Evolutionary conservation across 192 early-diverging fungal genomes (phyloP).

Genomic region (Umbelopsis vinacea): DNA sequence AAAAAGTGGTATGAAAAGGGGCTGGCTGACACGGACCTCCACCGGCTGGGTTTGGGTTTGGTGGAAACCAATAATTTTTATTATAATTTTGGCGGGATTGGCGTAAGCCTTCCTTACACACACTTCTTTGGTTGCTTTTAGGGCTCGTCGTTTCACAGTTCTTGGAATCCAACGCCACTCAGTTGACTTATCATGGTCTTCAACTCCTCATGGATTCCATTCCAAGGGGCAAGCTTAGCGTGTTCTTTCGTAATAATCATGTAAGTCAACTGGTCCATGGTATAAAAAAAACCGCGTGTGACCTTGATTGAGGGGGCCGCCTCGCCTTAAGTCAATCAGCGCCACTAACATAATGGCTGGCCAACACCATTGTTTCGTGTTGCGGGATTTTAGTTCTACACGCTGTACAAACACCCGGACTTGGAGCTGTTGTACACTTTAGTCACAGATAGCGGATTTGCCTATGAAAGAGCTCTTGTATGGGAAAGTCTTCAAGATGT

Average conservation of each 20-base stretch:
- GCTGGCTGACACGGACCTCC: too few relatives aligned
- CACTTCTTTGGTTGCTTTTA: too few relatives aligned
- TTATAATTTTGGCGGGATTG: neutral
- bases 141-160: slow-evolving; percentile 69
- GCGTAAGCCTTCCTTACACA: slow-evolving; percentile 3
- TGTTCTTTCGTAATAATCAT: slow-evolving; percentile 96
- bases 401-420: slow-evolving; percentile 62
- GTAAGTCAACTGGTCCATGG: slow-evolving; percentile 35
- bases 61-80: slow-evolving; percentile 23
- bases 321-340: too few relatives aligned
- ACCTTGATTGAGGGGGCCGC: too few relatives aligned
- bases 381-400: slow-evolving; percentile 62
- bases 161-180: slow-evolving; percentile 75
- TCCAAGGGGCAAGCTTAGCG: slow-evolving; percentile 60
- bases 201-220: slow-evolving; percentile 65
- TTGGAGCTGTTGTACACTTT: slow-evolving; percentile 61
- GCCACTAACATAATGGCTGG: neutral
- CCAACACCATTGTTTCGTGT: neutral
- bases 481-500: slow-evolving; percentile 78
- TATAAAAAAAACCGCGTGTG: too few relatives aligned
- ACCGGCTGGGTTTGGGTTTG: neutral
- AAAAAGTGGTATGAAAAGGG: neutral
- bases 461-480: slow-evolving; percentile 63
- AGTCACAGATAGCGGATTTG: slow-evolving; percentile 74
- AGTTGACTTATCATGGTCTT: slow-evolving; percentile 85